These are phyloP conservation scores for Cryomyces minteri DNA, from an alignment of 495 filamentous ascomycete genomes.

Conservation along the genomic window DNA sequence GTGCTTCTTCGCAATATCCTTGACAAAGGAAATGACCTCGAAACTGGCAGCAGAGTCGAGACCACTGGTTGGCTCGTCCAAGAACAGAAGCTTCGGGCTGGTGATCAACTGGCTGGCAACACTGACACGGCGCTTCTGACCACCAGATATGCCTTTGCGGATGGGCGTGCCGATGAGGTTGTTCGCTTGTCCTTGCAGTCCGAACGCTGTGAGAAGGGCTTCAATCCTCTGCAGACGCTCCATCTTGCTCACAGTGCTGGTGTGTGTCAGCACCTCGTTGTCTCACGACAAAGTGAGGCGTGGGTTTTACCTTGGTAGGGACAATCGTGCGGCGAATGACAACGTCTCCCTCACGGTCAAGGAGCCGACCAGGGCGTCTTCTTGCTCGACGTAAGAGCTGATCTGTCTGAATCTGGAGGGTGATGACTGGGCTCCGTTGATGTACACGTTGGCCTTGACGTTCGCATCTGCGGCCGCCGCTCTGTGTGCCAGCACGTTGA, in stretches of 20 bases:
- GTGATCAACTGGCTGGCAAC: constrained; percentile 68
- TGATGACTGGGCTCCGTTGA: constrained; percentile 35
- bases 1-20: constrained; percentile 41
- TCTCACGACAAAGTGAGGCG: background rate
- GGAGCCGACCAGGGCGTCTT: constrained; percentile 62
- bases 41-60: constrained; percentile 52
- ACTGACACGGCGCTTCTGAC: constrained; percentile 62
- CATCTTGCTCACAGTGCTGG: constrained; percentile 22
- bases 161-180: constrained; percentile 62
- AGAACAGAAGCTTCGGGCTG: constrained; percentile 54
- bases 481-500: constrained; percentile 53
- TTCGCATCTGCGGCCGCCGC: constrained; percentile 27
- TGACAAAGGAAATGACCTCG: constrained; percentile 48
- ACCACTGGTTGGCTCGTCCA: constrained; percentile 71
- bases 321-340: constrained; percentile 42
- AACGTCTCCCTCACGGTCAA: constrained; percentile 64
- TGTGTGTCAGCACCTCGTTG: constrained; percentile 3
- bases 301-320: constrained; percentile 30
- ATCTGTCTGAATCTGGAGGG: constrained; percentile 28
- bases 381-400: constrained; percentile 65
- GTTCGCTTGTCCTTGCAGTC: constrained; percentile 41
- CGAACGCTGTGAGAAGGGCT: constrained; percentile 39
- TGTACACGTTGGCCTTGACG: constrained; percentile 28
- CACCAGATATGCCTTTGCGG: constrained; percentile 59
- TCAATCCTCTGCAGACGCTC: constrained; percentile 35